Conservation (phyloP, 139 green algal genomes). For the Volvox africanus region DNA sequence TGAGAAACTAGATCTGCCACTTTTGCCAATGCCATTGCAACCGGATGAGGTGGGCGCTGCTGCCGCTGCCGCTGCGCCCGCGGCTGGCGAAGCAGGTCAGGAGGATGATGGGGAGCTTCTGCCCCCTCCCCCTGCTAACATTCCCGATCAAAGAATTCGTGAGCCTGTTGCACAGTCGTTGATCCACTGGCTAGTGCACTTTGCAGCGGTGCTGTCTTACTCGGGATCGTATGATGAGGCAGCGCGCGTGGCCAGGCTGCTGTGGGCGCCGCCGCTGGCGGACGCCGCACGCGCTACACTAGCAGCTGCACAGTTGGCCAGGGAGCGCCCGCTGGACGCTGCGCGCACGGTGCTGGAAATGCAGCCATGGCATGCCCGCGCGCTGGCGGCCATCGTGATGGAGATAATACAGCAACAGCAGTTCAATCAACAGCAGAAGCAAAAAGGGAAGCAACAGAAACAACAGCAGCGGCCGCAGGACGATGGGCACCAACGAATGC, state of each 20-base stretch:
- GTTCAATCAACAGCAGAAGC: not conserved
- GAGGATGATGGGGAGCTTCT: not conserved
- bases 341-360: not conserved
- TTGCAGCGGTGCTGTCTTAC: not conserved
- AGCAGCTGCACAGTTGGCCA: constrained; percentile 13
- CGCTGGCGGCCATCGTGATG: constrained; percentile 1
- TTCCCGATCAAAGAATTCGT: not conserved
- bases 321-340: not conserved
- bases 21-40: not conserved
- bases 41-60: not conserved
- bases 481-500: not conserved
- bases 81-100: not conserved
- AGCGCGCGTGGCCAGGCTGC: not conserved
- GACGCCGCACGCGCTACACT: constrained; percentile 4
- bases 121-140: not conserved
- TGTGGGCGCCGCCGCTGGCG: constrained; percentile 9
- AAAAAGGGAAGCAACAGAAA: not conserved
- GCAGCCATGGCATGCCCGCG: not conserved
- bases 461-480: not conserved
- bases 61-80: not conserved
- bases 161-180: constrained; percentile 16
- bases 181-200: constrained; percentile 23
- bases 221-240: not conserved
- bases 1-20: constrained; percentile 14
- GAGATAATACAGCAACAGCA: not conserved